A percentile compares a stretch with the other conserved stretches of the same genome.
phyloP scores from a whole-genome alignment of 1,284 basidiomycete species.

The Retiboletus flavoniger region DNA sequence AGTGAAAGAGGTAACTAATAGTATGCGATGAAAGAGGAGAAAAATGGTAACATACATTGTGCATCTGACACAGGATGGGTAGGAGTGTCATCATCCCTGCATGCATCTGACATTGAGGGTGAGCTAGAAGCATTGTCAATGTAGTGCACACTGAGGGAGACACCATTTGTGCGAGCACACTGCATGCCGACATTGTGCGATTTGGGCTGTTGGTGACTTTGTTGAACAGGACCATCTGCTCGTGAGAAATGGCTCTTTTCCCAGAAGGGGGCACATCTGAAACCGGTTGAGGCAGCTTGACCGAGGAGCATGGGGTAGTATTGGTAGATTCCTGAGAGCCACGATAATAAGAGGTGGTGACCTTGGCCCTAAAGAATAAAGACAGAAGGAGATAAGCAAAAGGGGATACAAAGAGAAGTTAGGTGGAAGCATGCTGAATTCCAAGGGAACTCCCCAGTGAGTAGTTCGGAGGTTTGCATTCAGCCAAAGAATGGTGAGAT shows the following conservation, averaged over 20 bases:
- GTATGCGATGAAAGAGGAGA: no score
- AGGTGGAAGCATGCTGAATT: no score
- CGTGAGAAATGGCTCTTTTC: constrained; percentile 30
- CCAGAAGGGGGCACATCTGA: constrained; percentile 12
- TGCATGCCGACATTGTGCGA: constrained; percentile 14
- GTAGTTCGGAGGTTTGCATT: no score
- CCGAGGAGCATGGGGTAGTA: constrained; percentile 5
- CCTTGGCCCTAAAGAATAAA: constrained; percentile 55
- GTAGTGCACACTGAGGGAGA: constrained; percentile 12
- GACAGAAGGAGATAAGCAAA: constrained; percentile 37
- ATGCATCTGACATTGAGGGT: constrained; percentile 18
- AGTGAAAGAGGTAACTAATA: no score
- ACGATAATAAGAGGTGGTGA: constrained; percentile 39
- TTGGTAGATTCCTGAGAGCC: constrained; percentile 25
- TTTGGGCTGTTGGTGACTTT: constrained; percentile 13
- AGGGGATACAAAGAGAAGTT: constrained; percentile 35
- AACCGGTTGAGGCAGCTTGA: constrained; percentile 22
- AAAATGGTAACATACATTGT: no score
- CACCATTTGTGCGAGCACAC: constrained; percentile 22
- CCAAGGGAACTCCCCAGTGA: no score
- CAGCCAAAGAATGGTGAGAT: no score
- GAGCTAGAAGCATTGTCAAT: constrained; percentile 23
- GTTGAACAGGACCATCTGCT: constrained; percentile 11
- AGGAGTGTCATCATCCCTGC: constrained; percentile 17
- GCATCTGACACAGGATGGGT: constrained; percentile 25